A percentile compares a stretch with the other conserved stretches of the same genome.
phyloP scores from a whole-genome alignment of 2,329 filamentous ascomycete genomes.

The Exophiala sp. region DNA sequence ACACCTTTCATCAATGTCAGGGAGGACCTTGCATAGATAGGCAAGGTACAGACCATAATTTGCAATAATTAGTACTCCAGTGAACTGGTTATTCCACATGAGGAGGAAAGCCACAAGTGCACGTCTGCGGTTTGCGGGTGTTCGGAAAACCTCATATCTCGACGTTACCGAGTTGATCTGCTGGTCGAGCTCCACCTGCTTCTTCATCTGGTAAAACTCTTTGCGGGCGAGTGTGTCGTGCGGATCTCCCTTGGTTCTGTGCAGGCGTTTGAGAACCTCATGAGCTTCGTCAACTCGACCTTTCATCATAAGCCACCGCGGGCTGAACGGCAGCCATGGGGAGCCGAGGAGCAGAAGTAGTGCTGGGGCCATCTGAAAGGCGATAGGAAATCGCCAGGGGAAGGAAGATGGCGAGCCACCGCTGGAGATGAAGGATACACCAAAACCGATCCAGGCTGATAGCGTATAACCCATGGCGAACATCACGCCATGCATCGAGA shows the following conservation, averaged over 20 bases:
- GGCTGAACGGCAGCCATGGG: conserved; percentile 49
- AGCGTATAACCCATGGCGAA: conserved; percentile 27
- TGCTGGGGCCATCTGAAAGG: conserved; percentile 42
- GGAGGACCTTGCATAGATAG: background rate
- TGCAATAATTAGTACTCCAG: conserved; percentile 32
- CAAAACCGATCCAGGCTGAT: conserved; percentile 25
- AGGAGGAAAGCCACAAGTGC: conserved; percentile 40
- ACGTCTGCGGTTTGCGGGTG: conserved; percentile 39
- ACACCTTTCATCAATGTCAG: conserved; percentile 35
- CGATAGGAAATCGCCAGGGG: conserved; percentile 34
- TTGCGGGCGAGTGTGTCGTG: conserved; percentile 38
- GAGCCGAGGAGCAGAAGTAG: conserved; percentile 40
- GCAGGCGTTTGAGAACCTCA: conserved; percentile 42
- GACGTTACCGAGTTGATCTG: conserved; percentile 33
- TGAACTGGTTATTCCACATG: conserved; percentile 41
- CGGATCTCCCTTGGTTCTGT: conserved; percentile 39
- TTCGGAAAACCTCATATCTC: conserved; percentile 43
- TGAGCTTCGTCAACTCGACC: conserved; percentile 42
- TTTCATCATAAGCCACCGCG: conserved; percentile 45
- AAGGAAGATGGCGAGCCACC: conserved; percentile 31
- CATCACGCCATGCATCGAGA: conserved; percentile 27
- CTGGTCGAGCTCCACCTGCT: conserved; percentile 42
- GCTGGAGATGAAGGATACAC: conserved; percentile 24
- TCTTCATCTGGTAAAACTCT: conserved; percentile 45
- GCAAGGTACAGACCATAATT: conserved; percentile 33